Evolutionary conservation across 1,284 basidiomycete genomes (phyloP).

Genomic region (Mycena citricolor): DNA sequence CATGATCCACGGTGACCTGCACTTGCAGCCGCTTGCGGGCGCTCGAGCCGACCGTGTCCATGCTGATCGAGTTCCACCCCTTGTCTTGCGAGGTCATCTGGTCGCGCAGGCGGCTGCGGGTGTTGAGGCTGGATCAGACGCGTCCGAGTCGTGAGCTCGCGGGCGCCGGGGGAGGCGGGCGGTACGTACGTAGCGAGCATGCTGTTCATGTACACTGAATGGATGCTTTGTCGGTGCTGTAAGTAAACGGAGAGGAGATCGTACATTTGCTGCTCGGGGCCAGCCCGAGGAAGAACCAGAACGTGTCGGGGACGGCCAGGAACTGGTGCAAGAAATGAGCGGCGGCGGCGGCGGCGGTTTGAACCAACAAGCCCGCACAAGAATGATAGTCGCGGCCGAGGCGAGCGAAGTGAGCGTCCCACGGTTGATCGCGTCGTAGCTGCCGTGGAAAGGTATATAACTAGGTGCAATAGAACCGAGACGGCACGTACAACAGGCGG

Average conservation of each 20-base stretch:
- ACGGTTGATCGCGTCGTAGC: slow-evolving; percentile 25
- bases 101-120: slow-evolving; percentile 19
- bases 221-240: not conserved
- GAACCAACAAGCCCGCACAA: slow-evolving; percentile 20
- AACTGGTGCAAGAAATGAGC: slow-evolving; percentile 20
- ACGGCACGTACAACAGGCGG: slow-evolving; percentile 22
- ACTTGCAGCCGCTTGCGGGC: too few relatives aligned
- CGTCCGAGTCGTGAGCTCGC: too few relatives aligned
- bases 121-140: slow-evolving; percentile 18
- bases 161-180: not conserved
- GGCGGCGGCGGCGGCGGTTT: too few relatives aligned
- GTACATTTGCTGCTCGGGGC: slow-evolving; percentile 27
- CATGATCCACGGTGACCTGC: too few relatives aligned
- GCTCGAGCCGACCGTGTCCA: not conserved
- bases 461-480: not conserved
- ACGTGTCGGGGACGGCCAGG: slow-evolving; percentile 25
- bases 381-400: slow-evolving; percentile 25
- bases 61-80: slow-evolving; percentile 17
- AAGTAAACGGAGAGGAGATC: not conserved
- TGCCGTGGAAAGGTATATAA: not conserved
- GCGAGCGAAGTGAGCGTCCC: slow-evolving; percentile 27
- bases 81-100: slow-evolving; percentile 7
- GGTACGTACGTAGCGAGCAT: slow-evolving; percentile 26
- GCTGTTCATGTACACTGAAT: slow-evolving; percentile 30
- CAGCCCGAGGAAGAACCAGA: slow-evolving; percentile 29